Evolutionary conservation across 495 filamentous ascomycete species (phyloP).

Genomic region (Penicillium paxilli): DNA sequence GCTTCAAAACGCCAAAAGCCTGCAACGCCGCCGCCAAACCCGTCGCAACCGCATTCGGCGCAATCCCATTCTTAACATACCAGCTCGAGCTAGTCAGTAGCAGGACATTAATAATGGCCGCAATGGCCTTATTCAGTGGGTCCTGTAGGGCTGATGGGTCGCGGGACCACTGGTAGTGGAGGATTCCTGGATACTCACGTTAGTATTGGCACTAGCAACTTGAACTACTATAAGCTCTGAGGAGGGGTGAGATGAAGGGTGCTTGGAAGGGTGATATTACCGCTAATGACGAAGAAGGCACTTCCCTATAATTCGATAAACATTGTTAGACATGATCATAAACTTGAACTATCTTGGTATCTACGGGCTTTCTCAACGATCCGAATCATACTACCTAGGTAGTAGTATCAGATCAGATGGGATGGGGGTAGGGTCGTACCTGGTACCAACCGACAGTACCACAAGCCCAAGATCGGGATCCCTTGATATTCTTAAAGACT

Average conservation of each 20-base stretch:
- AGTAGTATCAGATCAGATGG: neutral
- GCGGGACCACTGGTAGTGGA: slow-evolving; percentile 34
- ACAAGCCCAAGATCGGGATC: slow-evolving; percentile 25
- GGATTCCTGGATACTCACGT: slow-evolving; percentile 16
- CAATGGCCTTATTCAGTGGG: slow-evolving; percentile 30
- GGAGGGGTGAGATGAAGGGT: no score
- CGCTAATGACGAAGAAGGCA: slow-evolving; percentile 25
- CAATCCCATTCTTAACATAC: slow-evolving; percentile 30
- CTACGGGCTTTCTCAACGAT: no score
- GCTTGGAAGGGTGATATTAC: slow-evolving; percentile 15
- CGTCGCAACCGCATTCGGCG: slow-evolving; percentile 20
- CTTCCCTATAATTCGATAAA: slow-evolving; percentile 25
- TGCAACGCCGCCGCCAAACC: slow-evolving; percentile 30
- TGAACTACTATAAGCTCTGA: no score
- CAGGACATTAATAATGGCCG: slow-evolving; percentile 24
- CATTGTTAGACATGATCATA: neutral
- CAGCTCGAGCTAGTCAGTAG: slow-evolving; percentile 31
- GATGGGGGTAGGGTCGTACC: slow-evolving; percentile 9
- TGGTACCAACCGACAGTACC: slow-evolving; percentile 35
- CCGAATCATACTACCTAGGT: no score
- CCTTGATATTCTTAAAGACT: slow-evolving; percentile 21
- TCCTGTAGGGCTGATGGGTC: slow-evolving; percentile 25
- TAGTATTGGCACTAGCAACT: neutral
- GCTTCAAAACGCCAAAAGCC: slow-evolving; percentile 19
- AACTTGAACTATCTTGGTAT: no score